A percentile compares a stretch with the other conserved stretches of the same genome.
These are phyloP conservation scores for Peniophora sp. DNA, from an alignment of 1,284 basidiomycete species.

Conservation along the genomic window DNA sequence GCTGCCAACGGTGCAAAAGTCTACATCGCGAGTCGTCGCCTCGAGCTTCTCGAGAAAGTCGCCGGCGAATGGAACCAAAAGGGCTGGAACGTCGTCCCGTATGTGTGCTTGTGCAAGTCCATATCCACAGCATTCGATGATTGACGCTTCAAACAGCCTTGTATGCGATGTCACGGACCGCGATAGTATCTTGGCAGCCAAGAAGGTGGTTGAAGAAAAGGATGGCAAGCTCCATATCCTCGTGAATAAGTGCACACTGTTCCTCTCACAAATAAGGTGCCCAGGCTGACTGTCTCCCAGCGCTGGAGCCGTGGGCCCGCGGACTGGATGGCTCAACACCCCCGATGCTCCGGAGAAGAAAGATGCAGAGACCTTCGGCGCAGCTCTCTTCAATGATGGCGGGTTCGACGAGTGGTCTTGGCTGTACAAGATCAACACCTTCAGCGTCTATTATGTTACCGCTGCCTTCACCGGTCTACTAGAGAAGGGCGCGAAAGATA, in stretches of 20 bases:
- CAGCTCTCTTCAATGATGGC: slow-evolving; percentile 60
- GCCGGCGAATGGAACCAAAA: slow-evolving; percentile 37
- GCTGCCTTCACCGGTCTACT: slow-evolving; percentile 70
- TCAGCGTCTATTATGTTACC: slow-evolving; percentile 67
- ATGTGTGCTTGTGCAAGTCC: slow-evolving; percentile 17
- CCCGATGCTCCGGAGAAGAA: slow-evolving; percentile 47
- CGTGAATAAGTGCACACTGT: slow-evolving; percentile 61
- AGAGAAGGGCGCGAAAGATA: slow-evolving; percentile 57
- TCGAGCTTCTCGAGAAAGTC: slow-evolving; percentile 53
- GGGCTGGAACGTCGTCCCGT: slow-evolving; percentile 48
- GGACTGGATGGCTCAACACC: slow-evolving; percentile 48
- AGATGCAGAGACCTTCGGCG: slow-evolving; percentile 53
- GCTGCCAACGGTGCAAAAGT: slow-evolving; percentile 76
- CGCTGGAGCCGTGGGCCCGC: slow-evolving; percentile 65
- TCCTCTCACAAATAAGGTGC: neutral
- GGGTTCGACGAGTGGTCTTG: slow-evolving; percentile 53
- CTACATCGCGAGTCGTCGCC: slow-evolving; percentile 68
- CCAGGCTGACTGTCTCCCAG: slow-evolving; percentile 25
- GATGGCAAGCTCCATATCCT: slow-evolving; percentile 73
- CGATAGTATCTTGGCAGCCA: slow-evolving; percentile 51
- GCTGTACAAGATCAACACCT: slow-evolving; percentile 59
- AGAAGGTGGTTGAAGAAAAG: slow-evolving; percentile 42
- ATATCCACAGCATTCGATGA: neutral
- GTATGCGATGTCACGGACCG: slow-evolving; percentile 66
- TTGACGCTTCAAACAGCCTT: slow-evolving; percentile 31